Base-by-base conservation (phyloP, 495 filamentous ascomycete species). In the Xylaria curta region DNA sequence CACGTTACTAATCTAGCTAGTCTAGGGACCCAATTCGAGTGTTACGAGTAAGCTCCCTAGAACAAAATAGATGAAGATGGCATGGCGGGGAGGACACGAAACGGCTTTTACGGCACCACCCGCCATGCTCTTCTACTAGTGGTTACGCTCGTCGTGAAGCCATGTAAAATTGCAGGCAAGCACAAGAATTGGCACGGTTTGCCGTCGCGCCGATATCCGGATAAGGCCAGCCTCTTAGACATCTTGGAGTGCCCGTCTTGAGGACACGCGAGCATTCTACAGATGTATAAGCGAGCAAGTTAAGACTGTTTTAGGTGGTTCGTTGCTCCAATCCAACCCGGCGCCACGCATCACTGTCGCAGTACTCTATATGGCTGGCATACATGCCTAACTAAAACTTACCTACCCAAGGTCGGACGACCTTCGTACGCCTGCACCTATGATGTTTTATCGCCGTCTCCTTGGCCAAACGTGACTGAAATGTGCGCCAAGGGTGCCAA, bases 391-490 rank as follows among this genome's bases (percentile, higher is more conserved):
- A 40, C 60, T 44, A 42, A 40, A n/a, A 62, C 38, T 60, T 26
- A 13, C 60, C 60, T 40, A 66, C 44, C 19, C 63, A 51, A 42
- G 13, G 42, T 36, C 44, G 9, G 42, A 31, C 63, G 12, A 53
- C 63, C 46, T 36, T 49, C 63, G 44, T 66, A 66, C 60, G 38
- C 38, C 36, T 44, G 38, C 15, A 31, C 33, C 59, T n/a, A 44
- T 44, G 66, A 40, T 38, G 51, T 71, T 62, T 46, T 69, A 44
- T 69, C 59, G 47, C 68, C 38, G 0, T 66, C 69, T 66, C 59
- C 62, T 71, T 60, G 53, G 62, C 69, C 51, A 58, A 71, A 66
- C 61, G 69, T 66, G 69, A 71, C 53, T 21, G 10, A 3, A 66
- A 42, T 60, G 62, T 36, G 28, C 51, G 46, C 62, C 46, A 71